These are phyloP conservation scores for Celoporthe dispersa DNA, from an alignment of 2,329 filamentous ascomycete species.

Conservation along the genomic window DNA sequence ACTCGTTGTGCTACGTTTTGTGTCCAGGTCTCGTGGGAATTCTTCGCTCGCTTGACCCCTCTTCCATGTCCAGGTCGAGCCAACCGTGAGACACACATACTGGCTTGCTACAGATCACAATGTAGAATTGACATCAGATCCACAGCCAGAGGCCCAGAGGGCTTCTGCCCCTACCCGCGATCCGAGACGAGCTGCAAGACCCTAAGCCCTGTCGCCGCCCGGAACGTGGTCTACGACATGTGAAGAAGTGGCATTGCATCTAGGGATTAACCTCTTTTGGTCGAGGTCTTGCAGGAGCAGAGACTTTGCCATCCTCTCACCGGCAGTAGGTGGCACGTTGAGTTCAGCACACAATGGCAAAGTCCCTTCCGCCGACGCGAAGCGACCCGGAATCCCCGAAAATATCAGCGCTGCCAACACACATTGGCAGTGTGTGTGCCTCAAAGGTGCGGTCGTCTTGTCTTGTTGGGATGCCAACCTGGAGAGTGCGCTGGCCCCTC, in stretches of 20 bases:
- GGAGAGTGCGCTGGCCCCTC: not conserved
- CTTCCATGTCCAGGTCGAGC: not conserved
- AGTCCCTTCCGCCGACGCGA: not conserved
- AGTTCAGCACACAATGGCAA: not conserved
- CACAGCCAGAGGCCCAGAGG: not conserved
- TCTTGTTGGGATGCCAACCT: not conserved
- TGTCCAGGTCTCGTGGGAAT: slow-evolving; percentile 3
- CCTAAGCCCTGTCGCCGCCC: not conserved
- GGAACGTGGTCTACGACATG: not conserved
- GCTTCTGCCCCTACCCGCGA: not conserved
- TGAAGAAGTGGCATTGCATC: not conserved
- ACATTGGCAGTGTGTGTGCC: not conserved
- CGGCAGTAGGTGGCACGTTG: not conserved
- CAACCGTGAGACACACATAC: not conserved
- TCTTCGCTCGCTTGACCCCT: not conserved
- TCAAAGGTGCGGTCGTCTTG: not conserved
- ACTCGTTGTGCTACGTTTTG: slow-evolving; percentile 3
- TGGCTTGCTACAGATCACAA: not conserved
- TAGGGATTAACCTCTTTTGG: not conserved
- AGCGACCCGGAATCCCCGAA: not conserved
- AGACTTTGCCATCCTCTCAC: not conserved
- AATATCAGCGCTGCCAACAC: not conserved
- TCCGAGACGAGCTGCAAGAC: not conserved
- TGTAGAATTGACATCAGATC: not conserved
- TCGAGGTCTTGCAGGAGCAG: not conserved